phyloP scores from a whole-genome alignment of 371 early-diverging fungal genomes.

The Nematocida sp. region DNA sequence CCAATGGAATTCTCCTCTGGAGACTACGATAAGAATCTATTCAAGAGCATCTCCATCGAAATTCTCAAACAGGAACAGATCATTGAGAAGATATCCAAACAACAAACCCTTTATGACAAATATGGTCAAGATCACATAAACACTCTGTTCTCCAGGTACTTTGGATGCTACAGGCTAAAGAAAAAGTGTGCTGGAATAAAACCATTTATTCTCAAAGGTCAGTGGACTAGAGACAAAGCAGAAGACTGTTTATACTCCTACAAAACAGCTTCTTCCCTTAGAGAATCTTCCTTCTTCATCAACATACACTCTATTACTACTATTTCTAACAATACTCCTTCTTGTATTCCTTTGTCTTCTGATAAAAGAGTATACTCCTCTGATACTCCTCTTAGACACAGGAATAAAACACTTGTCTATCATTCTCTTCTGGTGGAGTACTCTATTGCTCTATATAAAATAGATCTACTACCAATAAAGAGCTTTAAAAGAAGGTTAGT shows the following conservation, averaged over 20 bases:
- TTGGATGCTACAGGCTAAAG: conserved; percentile 43
- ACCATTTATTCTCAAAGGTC: conserved; percentile 43
- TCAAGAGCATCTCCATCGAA: too few species aligned
- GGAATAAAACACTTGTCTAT: too few species aligned
- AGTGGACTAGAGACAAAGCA: conserved; percentile 44
- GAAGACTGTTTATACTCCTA: conserved; percentile 30
- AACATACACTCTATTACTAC: not conserved
- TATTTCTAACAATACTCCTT: too few species aligned
- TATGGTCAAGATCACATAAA: conserved; percentile 4
- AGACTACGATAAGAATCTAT: too few species aligned
- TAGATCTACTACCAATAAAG: conserved; percentile 10
- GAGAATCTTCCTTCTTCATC: conserved; percentile 27
- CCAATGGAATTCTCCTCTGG: too few species aligned
- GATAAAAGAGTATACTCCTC: too few species aligned
- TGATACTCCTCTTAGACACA: too few species aligned
- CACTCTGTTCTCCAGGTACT: conserved; percentile 22
- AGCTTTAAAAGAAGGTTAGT: not conserved
- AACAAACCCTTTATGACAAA: conserved; percentile 15
- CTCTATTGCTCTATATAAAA: conserved; percentile 14
- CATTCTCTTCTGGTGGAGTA: conserved; percentile 1
- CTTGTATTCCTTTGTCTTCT: too few species aligned
- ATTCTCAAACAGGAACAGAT: conserved; percentile 42
- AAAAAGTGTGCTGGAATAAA: conserved; percentile 23
- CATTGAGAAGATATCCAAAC: conserved; percentile 18
- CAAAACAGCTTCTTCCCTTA: conserved; percentile 26